phyloP scores from a whole-genome alignment of 2,329 filamentous ascomycete genomes.

The Fonsecaea multimorphosa region DNA sequence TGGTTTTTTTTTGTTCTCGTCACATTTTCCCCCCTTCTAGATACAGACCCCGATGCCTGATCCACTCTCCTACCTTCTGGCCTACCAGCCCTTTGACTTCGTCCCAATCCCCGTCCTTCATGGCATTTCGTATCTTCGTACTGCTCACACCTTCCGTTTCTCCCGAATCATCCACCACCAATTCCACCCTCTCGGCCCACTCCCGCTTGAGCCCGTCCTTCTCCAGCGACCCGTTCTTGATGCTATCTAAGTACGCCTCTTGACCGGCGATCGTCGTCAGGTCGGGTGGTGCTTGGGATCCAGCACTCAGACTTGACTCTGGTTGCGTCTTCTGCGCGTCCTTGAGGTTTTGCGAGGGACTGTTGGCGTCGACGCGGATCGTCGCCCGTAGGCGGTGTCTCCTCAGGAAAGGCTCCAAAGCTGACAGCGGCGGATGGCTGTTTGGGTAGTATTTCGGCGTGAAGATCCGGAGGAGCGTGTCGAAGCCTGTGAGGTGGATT shows the following conservation, averaged over 20 bases:
- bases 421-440: slow-evolving; percentile 50
- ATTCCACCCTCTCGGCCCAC: slow-evolving; percentile 51
- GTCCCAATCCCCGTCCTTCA: slow-evolving; percentile 40
- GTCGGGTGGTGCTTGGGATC: not conserved
- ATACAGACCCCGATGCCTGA: slow-evolving; percentile 31
- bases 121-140: slow-evolving; percentile 50
- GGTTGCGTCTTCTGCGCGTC: slow-evolving; percentile 46
- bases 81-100: slow-evolving; percentile 47
- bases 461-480: slow-evolving; percentile 57
- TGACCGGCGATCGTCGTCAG: slow-evolving; percentile 45
- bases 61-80: slow-evolving; percentile 32
- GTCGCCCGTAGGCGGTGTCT: slow-evolving; percentile 52
- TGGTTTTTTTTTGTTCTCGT: not conserved
- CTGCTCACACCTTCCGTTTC: slow-evolving; percentile 49
- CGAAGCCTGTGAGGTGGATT: slow-evolving; percentile 56
- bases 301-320: not conserved
- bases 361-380: slow-evolving; percentile 44
- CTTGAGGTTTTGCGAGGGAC: slow-evolving; percentile 37
- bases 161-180: slow-evolving; percentile 47
- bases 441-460: slow-evolving; percentile 56
- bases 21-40: not conserved
- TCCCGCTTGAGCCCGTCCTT: slow-evolving; percentile 50
- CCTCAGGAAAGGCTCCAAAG: slow-evolving; percentile 50
- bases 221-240: slow-evolving; percentile 41
- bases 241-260: slow-evolving; percentile 45